phyloP scores from a whole-genome alignment of 2,329 filamentous ascomycete genomes.

The Dactylellina leptospora region DNA sequence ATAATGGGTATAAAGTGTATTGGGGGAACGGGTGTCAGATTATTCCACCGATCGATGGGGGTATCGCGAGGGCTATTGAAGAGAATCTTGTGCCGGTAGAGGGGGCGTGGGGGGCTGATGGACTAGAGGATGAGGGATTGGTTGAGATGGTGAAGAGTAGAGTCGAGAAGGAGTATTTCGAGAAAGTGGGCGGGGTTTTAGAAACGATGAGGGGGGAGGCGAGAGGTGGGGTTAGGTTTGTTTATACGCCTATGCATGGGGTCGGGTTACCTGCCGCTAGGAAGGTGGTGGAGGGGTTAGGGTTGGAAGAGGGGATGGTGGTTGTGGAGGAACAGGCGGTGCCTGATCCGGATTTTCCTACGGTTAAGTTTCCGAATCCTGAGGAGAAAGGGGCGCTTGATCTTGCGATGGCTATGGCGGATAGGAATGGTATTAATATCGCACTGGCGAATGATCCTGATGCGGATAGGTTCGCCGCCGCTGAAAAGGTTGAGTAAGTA shows the following conservation, averaged over 20 bases:
- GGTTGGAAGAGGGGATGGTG: conserved; percentile 62
- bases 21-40: conserved; percentile 73
- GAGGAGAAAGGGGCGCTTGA: conserved; percentile 72
- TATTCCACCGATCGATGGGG: conserved; percentile 69
- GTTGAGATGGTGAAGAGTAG: conserved; percentile 62
- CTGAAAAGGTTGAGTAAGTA: conserved; percentile 64
- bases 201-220: conserved; percentile 20
- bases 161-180: conserved; percentile 62
- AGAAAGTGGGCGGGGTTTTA: conserved; percentile 39
- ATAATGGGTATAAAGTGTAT: conserved; percentile 76
- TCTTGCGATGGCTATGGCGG: conserved; percentile 68
- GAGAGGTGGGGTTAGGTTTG: conserved; percentile 59
- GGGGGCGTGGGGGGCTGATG: conserved; percentile 60
- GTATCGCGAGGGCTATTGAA: conserved; percentile 68
- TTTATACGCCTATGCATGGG: conserved; percentile 69
- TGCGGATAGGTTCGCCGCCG: conserved; percentile 71
- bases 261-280: conserved; percentile 65
- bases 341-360: conserved; percentile 72
- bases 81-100: conserved; percentile 66
- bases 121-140: conserved; percentile 56
- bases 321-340: conserved; percentile 61
- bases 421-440: conserved; percentile 63
- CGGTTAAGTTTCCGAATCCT: conserved; percentile 72
- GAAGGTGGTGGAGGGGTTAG: conserved; percentile 60
- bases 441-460: conserved; percentile 73